phyloP scores from a whole-genome alignment of 108 stramenopile species.

The Bacterosira constricta region DNA sequence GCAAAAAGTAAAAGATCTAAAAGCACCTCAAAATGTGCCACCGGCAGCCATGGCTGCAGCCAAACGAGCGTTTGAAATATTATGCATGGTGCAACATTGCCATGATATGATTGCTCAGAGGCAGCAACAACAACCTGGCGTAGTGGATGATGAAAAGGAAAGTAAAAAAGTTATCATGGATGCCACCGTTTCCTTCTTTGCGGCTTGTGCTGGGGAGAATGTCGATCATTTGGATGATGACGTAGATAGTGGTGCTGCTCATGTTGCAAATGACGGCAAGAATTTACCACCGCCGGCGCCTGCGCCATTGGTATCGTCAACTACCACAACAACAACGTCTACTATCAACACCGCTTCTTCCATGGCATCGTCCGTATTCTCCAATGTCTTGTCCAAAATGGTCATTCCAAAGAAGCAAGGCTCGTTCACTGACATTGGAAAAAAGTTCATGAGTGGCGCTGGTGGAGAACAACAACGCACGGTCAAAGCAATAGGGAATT shows the following conservation, averaged over 20 bases:
- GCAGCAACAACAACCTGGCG: neutral
- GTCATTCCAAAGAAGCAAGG: constrained; percentile 31
- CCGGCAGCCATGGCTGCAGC: constrained; percentile 16
- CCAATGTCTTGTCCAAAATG: constrained; percentile 37
- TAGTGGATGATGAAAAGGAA: neutral
- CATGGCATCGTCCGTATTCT: constrained; percentile 33
- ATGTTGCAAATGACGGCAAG: neutral
- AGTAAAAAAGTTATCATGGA: too few species aligned
- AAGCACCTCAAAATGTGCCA: neutral
- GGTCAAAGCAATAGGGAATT: neutral
- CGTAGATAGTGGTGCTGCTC: neutral
- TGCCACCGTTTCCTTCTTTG: constrained; percentile 36
- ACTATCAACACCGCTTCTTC: constrained; percentile 15
- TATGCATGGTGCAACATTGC: neutral
- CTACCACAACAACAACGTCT: constrained; percentile 4
- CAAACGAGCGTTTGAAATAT: constrained; percentile 22
- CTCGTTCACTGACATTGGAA: constrained; percentile 31
- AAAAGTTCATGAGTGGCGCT: constrained; percentile 24
- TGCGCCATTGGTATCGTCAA: constrained; percentile 1
- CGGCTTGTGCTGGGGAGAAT: constrained; percentile 17
- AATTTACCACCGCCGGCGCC: neutral
- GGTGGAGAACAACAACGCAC: neutral
- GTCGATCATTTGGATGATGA: neutral
- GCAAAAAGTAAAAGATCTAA: neutral
- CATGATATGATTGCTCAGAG: constrained; percentile 11